phyloP scores from a whole-genome alignment of 1,139 yeast species.

The Pneumocystis jirovecii region DNA sequence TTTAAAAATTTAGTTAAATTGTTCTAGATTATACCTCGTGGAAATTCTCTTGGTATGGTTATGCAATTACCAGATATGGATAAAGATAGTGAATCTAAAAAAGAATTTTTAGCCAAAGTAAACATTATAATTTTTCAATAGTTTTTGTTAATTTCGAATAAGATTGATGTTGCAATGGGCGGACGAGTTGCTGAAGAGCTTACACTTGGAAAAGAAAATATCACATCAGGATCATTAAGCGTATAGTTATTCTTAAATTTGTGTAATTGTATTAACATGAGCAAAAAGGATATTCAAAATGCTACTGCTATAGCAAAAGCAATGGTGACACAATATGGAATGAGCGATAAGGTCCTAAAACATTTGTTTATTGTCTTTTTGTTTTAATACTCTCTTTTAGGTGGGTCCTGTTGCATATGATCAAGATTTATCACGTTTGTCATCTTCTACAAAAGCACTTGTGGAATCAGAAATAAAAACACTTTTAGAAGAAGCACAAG shows the following conservation, averaged over 20 bases:
- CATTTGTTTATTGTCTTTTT: slow-evolving; percentile 45
- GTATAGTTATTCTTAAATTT: neutral
- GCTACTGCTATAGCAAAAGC: slow-evolving; percentile 93
- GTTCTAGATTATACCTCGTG: slow-evolving; percentile 63
- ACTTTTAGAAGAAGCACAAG: slow-evolving; percentile 58
- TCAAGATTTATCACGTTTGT: slow-evolving; percentile 24
- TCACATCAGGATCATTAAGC: slow-evolving; percentile 40
- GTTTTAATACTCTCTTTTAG: slow-evolving; percentile 6
- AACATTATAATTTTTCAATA: neutral
- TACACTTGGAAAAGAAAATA: slow-evolving; percentile 79
- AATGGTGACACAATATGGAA: slow-evolving; percentile 93
- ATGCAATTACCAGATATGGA: slow-evolving; percentile 98
- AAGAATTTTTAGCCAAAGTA: slow-evolving; percentile 58
- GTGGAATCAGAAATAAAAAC: slow-evolving; percentile 87
- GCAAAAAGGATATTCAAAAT: slow-evolving; percentile 74
- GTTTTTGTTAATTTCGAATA: slow-evolving; percentile 13
- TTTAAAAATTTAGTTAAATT: neutral
- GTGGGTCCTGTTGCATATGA: slow-evolving; percentile 4
- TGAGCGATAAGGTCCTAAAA: slow-evolving; percentile 91
- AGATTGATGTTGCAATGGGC: slow-evolving; percentile 96
- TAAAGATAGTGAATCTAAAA: slow-evolving; percentile 80
- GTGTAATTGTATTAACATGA: slow-evolving; percentile 28
- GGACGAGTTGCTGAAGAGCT: slow-evolving; percentile 95
- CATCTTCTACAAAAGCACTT: slow-evolving; percentile 66
- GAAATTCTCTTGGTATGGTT: slow-evolving; percentile 89